Evolutionary conservation across 176 grass and related monocot genomes (phyloP).

Genomic region (Bolboschoenus planiculmis): DNA sequence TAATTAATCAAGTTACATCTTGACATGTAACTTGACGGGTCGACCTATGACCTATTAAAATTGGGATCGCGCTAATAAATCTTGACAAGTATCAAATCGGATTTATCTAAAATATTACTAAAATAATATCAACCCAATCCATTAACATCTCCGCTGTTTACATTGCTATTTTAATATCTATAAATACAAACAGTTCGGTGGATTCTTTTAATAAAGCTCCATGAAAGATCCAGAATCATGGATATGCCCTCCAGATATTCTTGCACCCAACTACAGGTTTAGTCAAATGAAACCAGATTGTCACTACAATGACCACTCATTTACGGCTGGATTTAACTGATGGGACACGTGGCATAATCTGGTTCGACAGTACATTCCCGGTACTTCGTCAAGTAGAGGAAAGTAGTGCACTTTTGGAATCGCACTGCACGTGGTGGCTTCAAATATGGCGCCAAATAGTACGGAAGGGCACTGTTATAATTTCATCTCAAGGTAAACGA

Average conservation of each 20-base stretch:
- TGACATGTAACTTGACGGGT: too few species aligned
- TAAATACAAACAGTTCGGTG: not conserved
- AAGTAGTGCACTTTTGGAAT: not conserved
- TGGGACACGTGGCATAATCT: not conserved
- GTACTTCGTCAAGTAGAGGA: not conserved
- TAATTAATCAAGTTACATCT: too few species aligned
- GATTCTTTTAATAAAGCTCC: not conserved
- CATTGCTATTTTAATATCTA: too few species aligned
- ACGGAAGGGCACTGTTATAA: not conserved
- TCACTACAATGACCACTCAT: not conserved
- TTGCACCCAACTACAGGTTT: not conserved
- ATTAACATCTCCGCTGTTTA: too few species aligned
- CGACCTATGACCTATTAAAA: too few species aligned
- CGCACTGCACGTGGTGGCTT: conserved; percentile 4
- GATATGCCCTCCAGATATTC: not conserved
- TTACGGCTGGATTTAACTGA: not conserved
- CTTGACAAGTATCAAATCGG: too few species aligned
- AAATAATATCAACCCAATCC: too few species aligned
- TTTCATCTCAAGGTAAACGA: not conserved
- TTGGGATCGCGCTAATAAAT: too few species aligned
- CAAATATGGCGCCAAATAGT: conserved; percentile 17
- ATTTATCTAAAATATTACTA: too few species aligned
- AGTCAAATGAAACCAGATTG: not conserved
- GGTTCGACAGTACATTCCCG: not conserved
- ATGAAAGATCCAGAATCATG: not conserved